phyloP scores from a whole-genome alignment of 2,329 filamentous ascomycete species.

The Podosphaera xanthii region DNA sequence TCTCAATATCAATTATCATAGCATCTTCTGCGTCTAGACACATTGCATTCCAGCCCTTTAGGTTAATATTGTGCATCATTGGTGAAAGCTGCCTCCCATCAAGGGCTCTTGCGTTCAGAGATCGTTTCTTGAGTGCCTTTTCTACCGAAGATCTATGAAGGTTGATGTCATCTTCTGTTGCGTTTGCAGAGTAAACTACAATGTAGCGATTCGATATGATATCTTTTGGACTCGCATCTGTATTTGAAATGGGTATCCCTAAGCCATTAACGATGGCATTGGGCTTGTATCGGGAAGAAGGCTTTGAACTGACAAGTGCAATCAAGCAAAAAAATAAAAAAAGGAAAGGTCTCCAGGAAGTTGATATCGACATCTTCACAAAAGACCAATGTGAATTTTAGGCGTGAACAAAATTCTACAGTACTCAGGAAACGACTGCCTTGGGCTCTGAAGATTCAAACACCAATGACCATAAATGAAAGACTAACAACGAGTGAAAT shows the following conservation, averaged over 20 bases:
- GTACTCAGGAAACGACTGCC: background rate
- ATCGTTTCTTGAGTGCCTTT: constrained; percentile 29
- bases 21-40: constrained; percentile 27
- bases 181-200: constrained; percentile 37
- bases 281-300: constrained; percentile 1
- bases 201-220: constrained; percentile 36
- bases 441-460: background rate
- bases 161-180: constrained; percentile 24
- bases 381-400: background rate
- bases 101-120: constrained; percentile 27
- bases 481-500: background rate
- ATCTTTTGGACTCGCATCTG: constrained; percentile 31
- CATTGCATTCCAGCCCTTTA: constrained; percentile 30
- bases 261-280: constrained; percentile 11
- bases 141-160: constrained; percentile 26
- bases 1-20: constrained; percentile 26
- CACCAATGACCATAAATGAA: background rate
- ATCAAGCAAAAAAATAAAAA: background rate
- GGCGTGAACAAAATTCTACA: background rate
- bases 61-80: constrained; percentile 22
- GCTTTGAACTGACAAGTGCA: constrained; percentile 3
- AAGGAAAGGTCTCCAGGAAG: background rate
- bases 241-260: constrained; percentile 24
- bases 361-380: background rate
- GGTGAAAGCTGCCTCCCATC: constrained; percentile 21